A percentile compares a stretch with the other conserved stretches of the same genome.
Conservation (phyloP, 192 early-diverging fungal genomes). For the Geosiphon pyriformis region DNA sequence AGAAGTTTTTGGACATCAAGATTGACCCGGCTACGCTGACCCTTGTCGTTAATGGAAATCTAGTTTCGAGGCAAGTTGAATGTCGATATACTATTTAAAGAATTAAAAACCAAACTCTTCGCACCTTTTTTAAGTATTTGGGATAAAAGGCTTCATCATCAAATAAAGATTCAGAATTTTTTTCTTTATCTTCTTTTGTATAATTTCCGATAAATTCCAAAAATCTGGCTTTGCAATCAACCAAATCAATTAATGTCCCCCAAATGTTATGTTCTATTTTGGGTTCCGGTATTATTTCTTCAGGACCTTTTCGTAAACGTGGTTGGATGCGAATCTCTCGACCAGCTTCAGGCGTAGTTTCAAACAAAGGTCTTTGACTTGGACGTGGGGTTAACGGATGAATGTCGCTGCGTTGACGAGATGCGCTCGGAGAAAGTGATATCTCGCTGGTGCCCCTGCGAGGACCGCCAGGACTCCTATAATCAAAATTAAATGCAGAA, state of each 20-base stretch:
- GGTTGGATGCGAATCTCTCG: background rate
- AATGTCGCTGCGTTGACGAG: background rate
- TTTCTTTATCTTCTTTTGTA: conserved; percentile 42
- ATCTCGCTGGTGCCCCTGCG: background rate
- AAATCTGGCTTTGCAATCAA: conserved; percentile 75
- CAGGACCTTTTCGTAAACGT: too few species aligned
- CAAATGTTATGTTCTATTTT: conserved; percentile 53
- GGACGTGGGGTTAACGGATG: background rate
- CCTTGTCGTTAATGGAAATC: conserved; percentile 62
- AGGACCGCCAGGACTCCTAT: background rate
- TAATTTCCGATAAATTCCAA: conserved; percentile 77
- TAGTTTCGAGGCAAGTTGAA: background rate
- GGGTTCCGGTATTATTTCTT: conserved; percentile 25
- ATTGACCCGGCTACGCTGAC: conserved; percentile 81
- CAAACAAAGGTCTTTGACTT: background rate
- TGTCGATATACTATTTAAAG: background rate
- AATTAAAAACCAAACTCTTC: background rate
- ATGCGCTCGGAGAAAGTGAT: background rate
- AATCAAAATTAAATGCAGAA: too few species aligned
- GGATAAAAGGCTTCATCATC: conserved; percentile 74
- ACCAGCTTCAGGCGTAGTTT: background rate
- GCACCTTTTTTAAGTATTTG: conserved; percentile 54
- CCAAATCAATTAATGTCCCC: conserved; percentile 91
- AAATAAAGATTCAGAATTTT: conserved; percentile 29
- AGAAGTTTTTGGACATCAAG: conserved; percentile 83